Conservation (phyloP, 2,329 filamentous ascomycete species). For the Pseudomassariella vexata region DNA sequence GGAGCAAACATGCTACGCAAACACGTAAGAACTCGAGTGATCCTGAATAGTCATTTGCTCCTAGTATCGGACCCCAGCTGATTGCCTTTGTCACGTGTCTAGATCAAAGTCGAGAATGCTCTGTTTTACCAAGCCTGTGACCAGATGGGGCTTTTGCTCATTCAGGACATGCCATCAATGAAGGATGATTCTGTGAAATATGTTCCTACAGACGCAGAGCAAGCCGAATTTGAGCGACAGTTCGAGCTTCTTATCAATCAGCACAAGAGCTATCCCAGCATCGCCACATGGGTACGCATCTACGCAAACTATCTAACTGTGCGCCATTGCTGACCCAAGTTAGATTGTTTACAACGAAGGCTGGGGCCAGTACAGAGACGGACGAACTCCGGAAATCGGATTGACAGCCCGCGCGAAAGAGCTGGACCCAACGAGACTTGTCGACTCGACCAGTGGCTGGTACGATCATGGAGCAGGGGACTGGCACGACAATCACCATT, state of each 20-base stretch:
- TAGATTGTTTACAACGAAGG: constrained; percentile 67
- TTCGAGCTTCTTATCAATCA: constrained; percentile 56
- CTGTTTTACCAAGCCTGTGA: constrained; percentile 66
- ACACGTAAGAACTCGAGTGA: constrained; percentile 50
- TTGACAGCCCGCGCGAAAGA: constrained; percentile 48
- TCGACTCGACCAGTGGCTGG: constrained; percentile 62
- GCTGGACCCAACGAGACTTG: constrained; percentile 58
- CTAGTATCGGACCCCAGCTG: background rate
- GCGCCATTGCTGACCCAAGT: background rate
- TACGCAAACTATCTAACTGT: background rate
- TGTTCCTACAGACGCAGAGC: constrained; percentile 37
- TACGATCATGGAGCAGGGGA: constrained; percentile 63
- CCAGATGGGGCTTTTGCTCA: constrained; percentile 57
- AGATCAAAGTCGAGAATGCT: constrained; percentile 63
- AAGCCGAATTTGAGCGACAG: constrained; percentile 50
- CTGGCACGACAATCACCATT: constrained; percentile 64
- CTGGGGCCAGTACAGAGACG: constrained; percentile 54
- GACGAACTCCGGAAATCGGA: constrained; percentile 47
- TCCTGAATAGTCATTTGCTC: constrained; percentile 1
- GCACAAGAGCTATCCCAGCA: constrained; percentile 58
- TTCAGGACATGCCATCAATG: constrained; percentile 68
- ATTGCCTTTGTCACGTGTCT: background rate
- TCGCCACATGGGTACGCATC: constrained; percentile 52
- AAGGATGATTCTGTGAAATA: constrained; percentile 23
- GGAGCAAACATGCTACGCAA: constrained; percentile 69